Conservation (phyloP, 2,329 filamentous ascomycete species). For the Apiospora saccharicola region DNA sequence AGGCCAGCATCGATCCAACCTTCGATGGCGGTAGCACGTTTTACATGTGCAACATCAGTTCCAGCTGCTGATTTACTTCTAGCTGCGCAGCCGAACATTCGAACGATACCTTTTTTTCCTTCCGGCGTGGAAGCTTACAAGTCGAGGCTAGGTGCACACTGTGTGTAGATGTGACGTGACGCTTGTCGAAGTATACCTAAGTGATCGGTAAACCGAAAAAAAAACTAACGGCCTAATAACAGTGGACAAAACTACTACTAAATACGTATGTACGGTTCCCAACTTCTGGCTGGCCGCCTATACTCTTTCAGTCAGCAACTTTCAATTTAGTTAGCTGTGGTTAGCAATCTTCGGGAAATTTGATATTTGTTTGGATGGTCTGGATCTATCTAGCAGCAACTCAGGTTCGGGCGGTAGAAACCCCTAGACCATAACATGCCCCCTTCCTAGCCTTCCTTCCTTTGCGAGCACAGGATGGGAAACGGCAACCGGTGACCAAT, state of each 20-base stretch:
- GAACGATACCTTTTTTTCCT: neutral
- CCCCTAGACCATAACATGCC: neutral
- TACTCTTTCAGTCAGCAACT: neutral
- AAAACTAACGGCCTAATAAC: neutral
- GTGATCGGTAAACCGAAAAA: neutral
- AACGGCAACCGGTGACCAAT: neutral
- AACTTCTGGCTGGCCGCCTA: neutral
- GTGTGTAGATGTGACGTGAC: conserved; percentile 12
- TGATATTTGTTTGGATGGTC: conserved; percentile 11
- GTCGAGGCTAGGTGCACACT: neutral
- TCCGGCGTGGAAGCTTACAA: neutral
- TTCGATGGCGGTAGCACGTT: neutral
- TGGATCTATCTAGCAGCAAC: conserved; percentile 13
- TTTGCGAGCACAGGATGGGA: too few relatives aligned
- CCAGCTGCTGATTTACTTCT: conserved; percentile 1
- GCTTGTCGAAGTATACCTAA: neutral
- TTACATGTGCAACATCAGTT: conserved; percentile 5
- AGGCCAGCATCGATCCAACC: conserved; percentile 3
- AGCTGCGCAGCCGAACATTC: neutral
- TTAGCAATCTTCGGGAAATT: neutral
- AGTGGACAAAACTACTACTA: neutral
- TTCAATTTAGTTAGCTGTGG: neutral
- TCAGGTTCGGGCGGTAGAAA: neutral
- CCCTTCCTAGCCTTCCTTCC: neutral
- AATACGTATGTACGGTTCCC: neutral